These are phyloP conservation scores for Aureobasidium sp. DNA, from an alignment of 2,329 filamentous ascomycete species.

Conservation along the genomic window DNA sequence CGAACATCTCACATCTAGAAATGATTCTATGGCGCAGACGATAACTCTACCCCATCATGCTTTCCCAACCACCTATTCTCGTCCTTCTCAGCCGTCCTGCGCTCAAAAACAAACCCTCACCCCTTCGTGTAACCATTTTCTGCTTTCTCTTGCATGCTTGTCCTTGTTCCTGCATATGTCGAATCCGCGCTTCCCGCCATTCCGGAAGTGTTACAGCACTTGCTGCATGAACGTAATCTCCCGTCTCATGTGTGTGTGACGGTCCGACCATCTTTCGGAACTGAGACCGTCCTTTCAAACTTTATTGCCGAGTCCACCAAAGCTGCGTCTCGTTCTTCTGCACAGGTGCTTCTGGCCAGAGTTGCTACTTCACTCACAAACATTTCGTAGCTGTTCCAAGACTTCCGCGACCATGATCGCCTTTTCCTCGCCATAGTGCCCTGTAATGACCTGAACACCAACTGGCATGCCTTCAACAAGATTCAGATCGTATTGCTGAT, in stretches of 20 bases:
- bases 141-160: not conserved
- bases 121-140: not conserved
- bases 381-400: not conserved
- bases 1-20: too few species aligned
- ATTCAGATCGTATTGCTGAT: not conserved
- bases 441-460: not conserved
- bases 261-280: not conserved
- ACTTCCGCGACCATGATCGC: slow-evolving; percentile 3
- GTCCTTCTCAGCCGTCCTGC: not conserved
- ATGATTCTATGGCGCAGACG: not conserved
- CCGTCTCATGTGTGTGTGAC: not conserved
- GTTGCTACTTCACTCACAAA: too few species aligned
- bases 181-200: not conserved
- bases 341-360: not conserved
- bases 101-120: not conserved
- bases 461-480: slow-evolving; percentile 9
- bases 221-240: slow-evolving; percentile 4
- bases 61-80: slow-evolving; percentile 10
- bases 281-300: not conserved
- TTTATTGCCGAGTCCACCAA: not conserved
- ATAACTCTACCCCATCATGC: not conserved
- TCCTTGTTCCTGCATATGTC: slow-evolving; percentile 4
- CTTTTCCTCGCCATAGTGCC: slow-evolving; percentile 5
- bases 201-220: not conserved
- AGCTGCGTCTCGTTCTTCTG: not conserved